Base-by-base conservation (phyloP, 352 stramenopile species). In the Phytophthora kernoviae region DNA sequence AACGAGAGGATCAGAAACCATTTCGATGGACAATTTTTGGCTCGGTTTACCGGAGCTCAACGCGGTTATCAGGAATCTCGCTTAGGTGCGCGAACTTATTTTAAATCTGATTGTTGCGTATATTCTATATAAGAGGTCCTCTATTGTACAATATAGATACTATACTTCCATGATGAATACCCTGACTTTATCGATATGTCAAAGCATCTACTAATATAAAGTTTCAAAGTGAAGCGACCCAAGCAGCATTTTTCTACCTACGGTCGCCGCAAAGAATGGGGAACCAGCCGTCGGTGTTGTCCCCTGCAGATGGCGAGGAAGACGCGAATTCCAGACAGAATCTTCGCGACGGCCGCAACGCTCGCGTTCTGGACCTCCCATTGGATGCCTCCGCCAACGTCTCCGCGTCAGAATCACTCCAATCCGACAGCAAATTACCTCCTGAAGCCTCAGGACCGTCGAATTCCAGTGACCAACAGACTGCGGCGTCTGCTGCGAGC, bases 201-300 rank as follows among this genome's bases (percentile, higher is more conserved):
- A n/a, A n/a, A n/a, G n/a, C n/a, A n/a, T n/a, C n/a, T n/a, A n/a
- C n/a, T n/a, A n/a, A n/a, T n/a, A n/a, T n/a, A n/a, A n/a, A n/a
- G n/a, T n/a, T n/a, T n/a, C n/a, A n/a, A n/a, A n/a, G n/a, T n/a
- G n/a, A n/a, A n/a, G n/a, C 6, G 36, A 42, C 40, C 44, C 39
- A 68, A 62, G 52, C 46, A 55, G 46, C 53, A 47, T 53, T 58
- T 59, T 64, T 69, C 55, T 53, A 48, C 21, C 54, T 34, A 53
- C 22, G 10, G 17, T 0, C 15, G 30, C 33, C 24, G 24, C 24
- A 6, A 17, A 58, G 18, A 24, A 77, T 73, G 58, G 63, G 59
- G 22, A 69, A 69, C 54, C 68, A 77, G 45, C 15, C 56, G 22
- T 69, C 66, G 30, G 39, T 27, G 30, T 44, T 66, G 32, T n/a